Base-by-base conservation (phyloP, 495 filamentous ascomycete species). In the Talaromyces stipitatus region DNA sequence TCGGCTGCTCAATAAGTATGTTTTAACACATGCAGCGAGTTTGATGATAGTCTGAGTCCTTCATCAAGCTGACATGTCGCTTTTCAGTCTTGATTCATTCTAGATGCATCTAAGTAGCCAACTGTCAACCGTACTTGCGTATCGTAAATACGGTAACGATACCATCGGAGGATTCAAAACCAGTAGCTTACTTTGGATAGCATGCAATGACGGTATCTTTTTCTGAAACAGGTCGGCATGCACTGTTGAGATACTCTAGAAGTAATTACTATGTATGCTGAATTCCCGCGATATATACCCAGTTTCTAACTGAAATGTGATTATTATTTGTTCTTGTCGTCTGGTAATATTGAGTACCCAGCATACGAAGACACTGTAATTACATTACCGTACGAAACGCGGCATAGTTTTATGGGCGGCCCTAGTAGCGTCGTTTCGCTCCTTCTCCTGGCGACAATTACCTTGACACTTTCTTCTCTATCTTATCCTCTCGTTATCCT, bases 381-480 rank as follows among this genome's bases (percentile, higher is more conserved):
- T 47, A 47, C 36, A 18, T 18, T 41, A 41, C 36, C 4, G 36
- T 41, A 41, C 36, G n/a, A 8, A 18, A 14, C 4, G 16, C 33
- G 14, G 14, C 36, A 16, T 41, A 41, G n/a, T 41, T n/a, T n/a
- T 41, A 41, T 41, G 36, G 36, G 36, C 36, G n/a, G 36, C n/a
- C 36, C 36, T 41, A 41, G 36, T 41, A 41, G 36, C 36, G 36
- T 41, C 63, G 56, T 52, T 27, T 59, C 54, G 60, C 56, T 64
- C 50, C 54, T 60, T 33, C 51, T 56, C 50, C 56, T 38, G 51
- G 56, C 52, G 57, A 63, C 33, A n/a, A 60, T 57, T 58, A 55
- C 64, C 60, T 58, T 66, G 54, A 60, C 62, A 41, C 58, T 61
- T 60, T 62, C 58, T 60, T 57, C 59, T 57, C 65, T 62, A 58